Evolutionary conservation across 2,329 filamentous ascomycete genomes (phyloP).

Genomic region (Periconia macrospinosa): DNA sequence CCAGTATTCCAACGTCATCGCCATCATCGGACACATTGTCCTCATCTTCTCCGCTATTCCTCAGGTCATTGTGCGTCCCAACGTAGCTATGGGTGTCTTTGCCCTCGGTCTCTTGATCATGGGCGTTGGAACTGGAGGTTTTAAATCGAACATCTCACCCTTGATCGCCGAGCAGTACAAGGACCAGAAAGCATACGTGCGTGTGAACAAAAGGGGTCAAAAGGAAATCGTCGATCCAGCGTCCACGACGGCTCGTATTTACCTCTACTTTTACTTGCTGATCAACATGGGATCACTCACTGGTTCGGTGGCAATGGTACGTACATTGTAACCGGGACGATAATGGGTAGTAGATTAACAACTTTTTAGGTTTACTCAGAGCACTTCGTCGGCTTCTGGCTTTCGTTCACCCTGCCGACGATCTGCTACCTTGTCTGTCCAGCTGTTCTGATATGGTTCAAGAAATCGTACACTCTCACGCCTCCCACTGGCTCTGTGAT

Average conservation of each 20-base stretch:
- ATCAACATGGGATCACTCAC: slow-evolving; percentile 44
- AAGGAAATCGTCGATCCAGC: slow-evolving; percentile 67
- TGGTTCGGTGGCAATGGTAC: slow-evolving; percentile 38
- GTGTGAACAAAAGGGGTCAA: slow-evolving; percentile 41
- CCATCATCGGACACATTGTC: slow-evolving; percentile 60
- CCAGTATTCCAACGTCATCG: slow-evolving; percentile 58
- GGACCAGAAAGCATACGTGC: slow-evolving; percentile 30
- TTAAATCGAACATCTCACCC: slow-evolving; percentile 67
- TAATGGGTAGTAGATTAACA: neutral
- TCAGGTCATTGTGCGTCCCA: slow-evolving; percentile 50
- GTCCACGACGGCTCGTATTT: slow-evolving; percentile 68
- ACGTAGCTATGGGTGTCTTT: slow-evolving; percentile 57
- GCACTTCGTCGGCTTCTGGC: slow-evolving; percentile 67
- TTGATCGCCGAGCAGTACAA: slow-evolving; percentile 62
- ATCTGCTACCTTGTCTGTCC: slow-evolving; percentile 62
- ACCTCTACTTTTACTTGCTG: slow-evolving; percentile 38
- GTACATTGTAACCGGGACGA: neutral
- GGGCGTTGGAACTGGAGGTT: slow-evolving; percentile 68
- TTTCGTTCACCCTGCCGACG: slow-evolving; percentile 70
- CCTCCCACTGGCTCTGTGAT: slow-evolving; percentile 74
- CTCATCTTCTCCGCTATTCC: slow-evolving; percentile 61
- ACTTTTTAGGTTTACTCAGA: slow-evolving; percentile 31
- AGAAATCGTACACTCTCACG: slow-evolving; percentile 65
- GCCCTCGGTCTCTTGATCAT: slow-evolving; percentile 63
- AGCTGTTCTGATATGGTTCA: slow-evolving; percentile 61